phyloP scores from a whole-genome alignment of 139 green algal species.

The Chlorella sp. region DNA sequence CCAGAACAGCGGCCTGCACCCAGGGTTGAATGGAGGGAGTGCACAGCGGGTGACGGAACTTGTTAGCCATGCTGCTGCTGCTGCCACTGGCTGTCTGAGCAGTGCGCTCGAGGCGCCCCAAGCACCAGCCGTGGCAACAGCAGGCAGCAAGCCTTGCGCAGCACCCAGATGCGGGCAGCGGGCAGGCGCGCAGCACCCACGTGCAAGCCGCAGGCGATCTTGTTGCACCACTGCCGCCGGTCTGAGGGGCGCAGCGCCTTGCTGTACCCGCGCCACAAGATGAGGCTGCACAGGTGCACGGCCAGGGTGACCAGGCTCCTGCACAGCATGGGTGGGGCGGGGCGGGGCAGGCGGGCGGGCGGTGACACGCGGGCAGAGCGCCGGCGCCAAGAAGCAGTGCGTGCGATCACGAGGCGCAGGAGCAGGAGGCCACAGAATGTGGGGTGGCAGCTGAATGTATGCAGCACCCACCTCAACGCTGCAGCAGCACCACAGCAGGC shows the following conservation, averaged over 20 bases:
- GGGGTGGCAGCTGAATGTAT: no score
- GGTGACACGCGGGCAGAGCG: no score
- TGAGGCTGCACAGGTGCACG: slow-evolving; percentile 14
- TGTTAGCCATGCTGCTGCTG: neutral
- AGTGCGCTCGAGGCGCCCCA: neutral
- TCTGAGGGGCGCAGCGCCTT: neutral
- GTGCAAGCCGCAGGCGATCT: slow-evolving; percentile 36
- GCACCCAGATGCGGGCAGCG: neutral
- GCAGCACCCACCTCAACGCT: neutral
- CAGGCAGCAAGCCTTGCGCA: neutral
- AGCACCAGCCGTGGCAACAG: neutral
- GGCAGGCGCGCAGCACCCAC: slow-evolving; percentile 6
- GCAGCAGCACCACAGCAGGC: neutral
- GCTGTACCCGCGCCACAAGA: slow-evolving; percentile 27
- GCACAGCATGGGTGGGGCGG: neutral
- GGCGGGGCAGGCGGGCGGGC: no score
- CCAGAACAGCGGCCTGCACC: slow-evolving; percentile 38
- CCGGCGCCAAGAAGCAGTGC: no score
- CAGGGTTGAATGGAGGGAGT: neutral
- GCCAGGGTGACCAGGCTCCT: slow-evolving; percentile 27
- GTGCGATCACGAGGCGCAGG: neutral
- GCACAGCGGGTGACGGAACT: neutral
- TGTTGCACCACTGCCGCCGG: slow-evolving; percentile 43
- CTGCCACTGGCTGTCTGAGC: neutral
- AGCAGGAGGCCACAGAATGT: neutral